A percentile compares a stretch with the other conserved stretches of the same genome.
Conservation (phyloP, 2,329 filamentous ascomycete genomes). For the Capronia epimyces region DNA sequence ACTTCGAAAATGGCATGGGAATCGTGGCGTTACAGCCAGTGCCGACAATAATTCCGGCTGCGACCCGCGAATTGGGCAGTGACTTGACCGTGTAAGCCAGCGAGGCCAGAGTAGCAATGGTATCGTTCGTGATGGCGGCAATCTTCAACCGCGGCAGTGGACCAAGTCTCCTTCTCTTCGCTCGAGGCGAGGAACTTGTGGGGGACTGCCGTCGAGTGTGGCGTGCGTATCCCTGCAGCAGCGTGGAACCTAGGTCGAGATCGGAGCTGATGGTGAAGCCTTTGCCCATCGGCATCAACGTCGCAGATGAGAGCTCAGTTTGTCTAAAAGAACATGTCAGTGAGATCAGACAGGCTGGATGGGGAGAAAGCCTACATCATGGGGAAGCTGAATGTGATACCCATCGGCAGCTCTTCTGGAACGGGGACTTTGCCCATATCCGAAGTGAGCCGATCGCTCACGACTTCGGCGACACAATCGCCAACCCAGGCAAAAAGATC, state of each 20-base stretch:
- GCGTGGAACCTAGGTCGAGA: slow-evolving; percentile 50
- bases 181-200: slow-evolving; percentile 37
- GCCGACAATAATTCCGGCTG: slow-evolving; percentile 75
- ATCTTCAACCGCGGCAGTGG: slow-evolving; percentile 62
- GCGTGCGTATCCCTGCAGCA: slow-evolving; percentile 50
- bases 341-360: not conserved
- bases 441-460: slow-evolving; percentile 47
- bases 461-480: slow-evolving; percentile 66
- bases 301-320: slow-evolving; percentile 50
- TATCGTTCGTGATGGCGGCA: slow-evolving; percentile 73
- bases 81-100: slow-evolving; percentile 67
- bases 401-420: slow-evolving; percentile 45
- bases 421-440: slow-evolving; percentile 37
- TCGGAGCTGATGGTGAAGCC: slow-evolving; percentile 54
- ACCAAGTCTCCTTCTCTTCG: slow-evolving; percentile 41
- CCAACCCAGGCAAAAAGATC: slow-evolving; percentile 79
- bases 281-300: slow-evolving; percentile 54
- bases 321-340: slow-evolving; percentile 37
- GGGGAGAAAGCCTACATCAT: slow-evolving; percentile 40
- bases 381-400: slow-evolving; percentile 48
- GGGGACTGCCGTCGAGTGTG: slow-evolving; percentile 40
- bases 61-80: slow-evolving; percentile 57
- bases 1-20: slow-evolving; percentile 57
- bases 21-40: slow-evolving; percentile 79
- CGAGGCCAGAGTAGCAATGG: slow-evolving; percentile 72